Evolutionary conservation across 1,284 basidiomycete genomes (phyloP), one percentile per base, ranked within the genome.

Genomic region (Trametes versicolor): DNA sequence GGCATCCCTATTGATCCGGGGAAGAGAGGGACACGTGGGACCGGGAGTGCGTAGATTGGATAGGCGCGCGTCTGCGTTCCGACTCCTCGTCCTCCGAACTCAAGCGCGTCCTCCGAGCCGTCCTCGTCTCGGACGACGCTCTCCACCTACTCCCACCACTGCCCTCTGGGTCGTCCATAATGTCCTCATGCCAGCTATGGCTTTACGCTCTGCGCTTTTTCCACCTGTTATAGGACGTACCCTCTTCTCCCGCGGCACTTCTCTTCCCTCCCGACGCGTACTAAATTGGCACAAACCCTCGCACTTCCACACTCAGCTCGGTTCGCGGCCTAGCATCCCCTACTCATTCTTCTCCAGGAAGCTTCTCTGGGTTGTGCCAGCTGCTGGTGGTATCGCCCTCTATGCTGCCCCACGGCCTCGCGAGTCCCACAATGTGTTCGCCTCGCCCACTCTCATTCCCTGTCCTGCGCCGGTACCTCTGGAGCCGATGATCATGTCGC

Each of bases 401-500:
- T 88, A 80, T 70, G 73, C 85, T 54, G 75, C 79, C 45, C 83
- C 87, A 57, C 72, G 57, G 79, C 59, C 75, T 83, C 60, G 78
- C 82, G 47, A 65, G 17, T 17, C 39, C 0, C 63, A 49, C 29
- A 78, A 79, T 67, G 72, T 90, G 52, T 84, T 90, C 68, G 78
- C 85, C 2, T 89, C 88, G 3, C 83, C 89, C 4, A 82, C 83
- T 52, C 76, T 91, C 59, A 91, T 92, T 65, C 90, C 91, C 47
- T 87, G 85, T 72, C 79, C 80, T 27, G 74, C 77, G 0, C 61
- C 65, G 27, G 64, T 64, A 19, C 50, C 68, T 13, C 27, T 62
- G n/a, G 72, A 76, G 47, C 57, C 74, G 1, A 72, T 74, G 41
- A 82, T 86, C 63, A 82, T 90, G 68, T 92, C 91, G 4, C 89